Conservation (phyloP, 2,329 filamentous ascomycete genomes). For the Elsinoe australis region DNA sequence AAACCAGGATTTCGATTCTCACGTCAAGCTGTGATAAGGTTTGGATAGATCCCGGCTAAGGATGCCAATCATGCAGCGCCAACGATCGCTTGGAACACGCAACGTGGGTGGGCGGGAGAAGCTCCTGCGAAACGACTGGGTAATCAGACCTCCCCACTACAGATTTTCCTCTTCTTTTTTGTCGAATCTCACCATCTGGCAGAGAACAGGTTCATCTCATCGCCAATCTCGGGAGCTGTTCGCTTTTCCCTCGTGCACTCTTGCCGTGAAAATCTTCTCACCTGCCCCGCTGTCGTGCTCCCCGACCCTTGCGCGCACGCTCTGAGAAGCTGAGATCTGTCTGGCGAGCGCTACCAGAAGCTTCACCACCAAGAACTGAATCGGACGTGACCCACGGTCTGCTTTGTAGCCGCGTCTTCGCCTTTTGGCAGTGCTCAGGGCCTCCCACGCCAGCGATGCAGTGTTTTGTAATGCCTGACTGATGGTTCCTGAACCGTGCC, state of each 20-base stretch:
- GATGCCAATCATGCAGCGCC: slow-evolving; percentile 12
- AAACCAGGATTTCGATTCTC: slow-evolving; percentile 1
- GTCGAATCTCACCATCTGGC: not conserved
- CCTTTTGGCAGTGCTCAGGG: slow-evolving; percentile 1
- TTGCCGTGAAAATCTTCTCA: slow-evolving; percentile 10
- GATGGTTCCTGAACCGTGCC: slow-evolving; percentile 5
- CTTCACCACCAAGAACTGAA: slow-evolving; percentile 13
- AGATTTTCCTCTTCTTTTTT: slow-evolving; percentile 1
- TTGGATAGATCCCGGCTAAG: slow-evolving; percentile 1
- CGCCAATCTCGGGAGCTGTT: slow-evolving; percentile 5
- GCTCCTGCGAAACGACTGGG: not conserved
- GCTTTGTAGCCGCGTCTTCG: too few species aligned
- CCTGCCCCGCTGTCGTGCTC: slow-evolving; percentile 8
- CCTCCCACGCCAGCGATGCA: slow-evolving; percentile 5
- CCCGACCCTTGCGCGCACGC: not conserved
- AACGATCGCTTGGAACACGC: slow-evolving; percentile 13
- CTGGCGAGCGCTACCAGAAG: slow-evolving; percentile 6
- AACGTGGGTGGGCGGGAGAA: slow-evolving; percentile 14
- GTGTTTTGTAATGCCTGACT: slow-evolving; percentile 14
- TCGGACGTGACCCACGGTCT: slow-evolving; percentile 11
- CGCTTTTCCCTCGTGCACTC: not conserved
- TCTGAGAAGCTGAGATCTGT: not conserved
- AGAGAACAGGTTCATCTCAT: slow-evolving; percentile 4
- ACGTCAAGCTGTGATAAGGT: slow-evolving; percentile 4
- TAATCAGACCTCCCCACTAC: slow-evolving; percentile 1